phyloP scores from a whole-genome alignment of 768 basidiomycete species.

The Rickenella mellea region DNA sequence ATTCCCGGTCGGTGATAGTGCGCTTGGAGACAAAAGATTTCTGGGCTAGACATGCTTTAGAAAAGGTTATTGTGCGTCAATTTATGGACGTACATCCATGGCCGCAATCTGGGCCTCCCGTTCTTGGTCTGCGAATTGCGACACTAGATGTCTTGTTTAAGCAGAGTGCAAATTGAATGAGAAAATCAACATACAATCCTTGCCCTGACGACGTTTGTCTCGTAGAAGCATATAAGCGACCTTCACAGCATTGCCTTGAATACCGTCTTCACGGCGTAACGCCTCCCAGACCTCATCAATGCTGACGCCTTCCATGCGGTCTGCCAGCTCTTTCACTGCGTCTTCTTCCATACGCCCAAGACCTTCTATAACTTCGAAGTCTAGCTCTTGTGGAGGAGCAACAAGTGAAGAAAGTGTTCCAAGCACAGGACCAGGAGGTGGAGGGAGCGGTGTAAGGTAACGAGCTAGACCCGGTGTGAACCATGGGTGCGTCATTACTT shows the following conservation, averaged over 20 bases:
- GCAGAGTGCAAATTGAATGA: neutral
- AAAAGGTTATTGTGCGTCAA: neutral
- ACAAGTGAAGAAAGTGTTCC: constrained; percentile 68
- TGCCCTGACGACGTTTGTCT: constrained; percentile 77
- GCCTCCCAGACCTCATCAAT: constrained; percentile 86
- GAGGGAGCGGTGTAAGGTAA: constrained; percentile 80
- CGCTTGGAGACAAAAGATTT: constrained; percentile 56
- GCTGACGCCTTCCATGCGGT: constrained; percentile 61
- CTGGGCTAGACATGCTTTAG: constrained; percentile 41
- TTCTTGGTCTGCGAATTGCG: constrained; percentile 77
- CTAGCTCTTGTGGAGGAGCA: constrained; percentile 49
- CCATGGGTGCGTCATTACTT: constrained; percentile 87
- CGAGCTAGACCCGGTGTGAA: constrained; percentile 78
- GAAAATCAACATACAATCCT: constrained; percentile 59
- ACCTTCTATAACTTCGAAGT: constrained; percentile 85
- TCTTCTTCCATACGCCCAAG: constrained; percentile 88
- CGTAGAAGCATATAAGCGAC: constrained; percentile 91
- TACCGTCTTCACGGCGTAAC: constrained; percentile 72
- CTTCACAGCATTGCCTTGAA: constrained; percentile 87
- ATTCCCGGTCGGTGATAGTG: constrained; percentile 51
- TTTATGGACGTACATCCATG: constrained; percentile 57
- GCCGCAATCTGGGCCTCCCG: constrained; percentile 71
- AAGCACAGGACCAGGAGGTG: constrained; percentile 66
- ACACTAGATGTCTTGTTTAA: constrained; percentile 35
- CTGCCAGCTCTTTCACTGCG: constrained; percentile 74